These are phyloP conservation scores for Isatis lusitanica DNA, from an alignment of 441 rosid genomes.

Conservation along the genomic window DNA sequence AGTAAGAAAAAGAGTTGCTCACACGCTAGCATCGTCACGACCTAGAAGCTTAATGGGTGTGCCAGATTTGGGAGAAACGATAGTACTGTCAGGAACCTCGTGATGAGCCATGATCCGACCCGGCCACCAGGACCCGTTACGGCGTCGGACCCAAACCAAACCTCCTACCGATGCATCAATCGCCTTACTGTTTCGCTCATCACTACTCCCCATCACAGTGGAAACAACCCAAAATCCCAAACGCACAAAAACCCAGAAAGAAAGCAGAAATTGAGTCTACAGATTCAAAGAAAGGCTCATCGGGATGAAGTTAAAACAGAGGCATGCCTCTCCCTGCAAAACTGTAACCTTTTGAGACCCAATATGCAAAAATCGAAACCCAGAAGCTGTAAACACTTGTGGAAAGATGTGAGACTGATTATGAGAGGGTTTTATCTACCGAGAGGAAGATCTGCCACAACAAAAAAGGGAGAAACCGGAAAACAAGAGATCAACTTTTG, in stretches of 20 bases:
- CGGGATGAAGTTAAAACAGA: conserved; percentile 21
- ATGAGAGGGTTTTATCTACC: conserved; percentile 6
- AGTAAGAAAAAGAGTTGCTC: conserved; percentile 36
- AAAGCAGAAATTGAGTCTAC: conserved; percentile 29
- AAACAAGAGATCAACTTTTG: background rate
- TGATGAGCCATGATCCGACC: conserved; percentile 90
- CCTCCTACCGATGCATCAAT: conserved; percentile 90
- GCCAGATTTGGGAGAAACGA: conserved; percentile 94
- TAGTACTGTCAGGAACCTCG: conserved; percentile 69
- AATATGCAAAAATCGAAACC: conserved; percentile 41
- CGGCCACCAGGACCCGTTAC: conserved; percentile 99
- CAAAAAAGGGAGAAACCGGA: too few relatives aligned
- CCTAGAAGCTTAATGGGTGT: conserved; percentile 97
- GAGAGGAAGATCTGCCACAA: background rate
- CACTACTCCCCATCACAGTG: conserved; percentile 76
- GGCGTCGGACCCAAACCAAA: conserved; percentile 94
- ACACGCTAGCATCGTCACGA: conserved; percentile 96
- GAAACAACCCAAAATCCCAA: background rate
- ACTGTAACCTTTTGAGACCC: conserved; percentile 29
- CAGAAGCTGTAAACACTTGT: conserved; percentile 1
- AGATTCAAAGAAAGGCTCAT: conserved; percentile 15
- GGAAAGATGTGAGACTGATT: background rate
- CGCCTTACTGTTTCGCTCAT: conserved; percentile 55
- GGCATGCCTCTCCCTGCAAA: conserved; percentile 39
- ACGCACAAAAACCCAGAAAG: conserved; percentile 22